Conservation (phyloP, 768 basidiomycete genomes). For the Xanthoconium purpureum region DNA sequence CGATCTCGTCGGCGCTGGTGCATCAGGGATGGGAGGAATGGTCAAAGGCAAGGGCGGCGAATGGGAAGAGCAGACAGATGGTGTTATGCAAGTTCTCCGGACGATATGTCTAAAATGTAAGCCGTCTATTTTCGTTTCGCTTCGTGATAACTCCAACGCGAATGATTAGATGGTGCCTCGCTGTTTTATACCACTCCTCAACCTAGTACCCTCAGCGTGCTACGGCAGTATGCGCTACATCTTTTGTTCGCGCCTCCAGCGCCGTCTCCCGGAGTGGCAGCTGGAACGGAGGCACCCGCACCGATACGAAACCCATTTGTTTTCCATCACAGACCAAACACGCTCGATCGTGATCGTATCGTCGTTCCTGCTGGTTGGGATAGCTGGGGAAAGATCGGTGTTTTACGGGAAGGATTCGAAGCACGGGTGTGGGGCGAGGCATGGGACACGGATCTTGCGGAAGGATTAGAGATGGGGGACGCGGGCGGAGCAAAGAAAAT, state of each 20-base stretch:
- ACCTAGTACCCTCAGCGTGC: conserved; percentile 67
- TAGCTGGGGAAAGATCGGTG: conserved; percentile 92
- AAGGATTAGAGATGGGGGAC: conserved; percentile 38
- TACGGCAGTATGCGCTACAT: conserved; percentile 82
- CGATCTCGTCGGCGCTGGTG: conserved; percentile 63
- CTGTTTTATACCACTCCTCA: conserved; percentile 88
- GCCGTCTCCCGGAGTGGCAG: conserved; percentile 40
- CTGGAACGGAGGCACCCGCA: conserved; percentile 37
- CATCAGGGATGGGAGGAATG: conserved; percentile 85
- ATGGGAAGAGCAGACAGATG: conserved; percentile 95
- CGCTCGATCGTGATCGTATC: conserved; percentile 88
- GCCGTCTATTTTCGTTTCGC: conserved; percentile 29
- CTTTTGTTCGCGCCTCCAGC: conserved; percentile 62
- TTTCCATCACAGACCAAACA: conserved; percentile 84
- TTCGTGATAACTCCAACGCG: neutral
- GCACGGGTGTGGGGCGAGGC: conserved; percentile 75
- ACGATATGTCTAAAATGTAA: conserved; percentile 90
- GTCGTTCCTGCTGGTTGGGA: conserved; percentile 97
- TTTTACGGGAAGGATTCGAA: conserved; percentile 90
- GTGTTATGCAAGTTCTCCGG: conserved; percentile 91
- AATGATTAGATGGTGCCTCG: conserved; percentile 76
- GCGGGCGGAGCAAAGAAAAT: conserved; percentile 59
- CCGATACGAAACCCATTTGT: conserved; percentile 79
- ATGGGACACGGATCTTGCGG: conserved; percentile 70
- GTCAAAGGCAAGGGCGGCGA: conserved; percentile 88